Evolutionary conservation across 2,329 filamentous ascomycete genomes (phyloP), one percentile per base, ranked within the genome.

Genomic region (Aspergillus sp.): DNA sequence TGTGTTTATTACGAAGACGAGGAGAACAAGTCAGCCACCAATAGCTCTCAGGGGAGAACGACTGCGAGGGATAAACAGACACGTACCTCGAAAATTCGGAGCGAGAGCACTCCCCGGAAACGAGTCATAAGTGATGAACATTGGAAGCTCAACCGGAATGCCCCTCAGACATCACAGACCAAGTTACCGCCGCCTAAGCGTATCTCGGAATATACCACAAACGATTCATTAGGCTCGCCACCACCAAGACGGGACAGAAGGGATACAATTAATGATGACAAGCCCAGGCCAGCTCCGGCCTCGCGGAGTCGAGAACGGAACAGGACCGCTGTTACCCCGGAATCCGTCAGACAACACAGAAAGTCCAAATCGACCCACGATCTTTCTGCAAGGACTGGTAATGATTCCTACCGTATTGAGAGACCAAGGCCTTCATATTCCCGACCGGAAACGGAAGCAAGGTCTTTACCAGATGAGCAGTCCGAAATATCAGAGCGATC

Each of bases 111-210:
- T 41, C 91, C 91, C 13, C 90, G 88, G 71, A 96, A 95, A 76
- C 82, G 90, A 53, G 88, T 97, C 46, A 82, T 96, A 52, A 96
- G 90, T 65, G 91, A 97, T 70, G 86, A 87, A 47, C 88, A 95
- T 70, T 97, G 91, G 65, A 79, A 77, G 52, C 77, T 75, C 50
- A 78, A 75, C 51, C 76, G 74, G 49, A 76, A 66, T 48, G 68
- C 76, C 7, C 65, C 74, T 0, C 73, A 69, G 50, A 58, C 62
- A 15, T 64, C 61, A 33, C 49, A 67, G 37, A 62, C 68, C 5
- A 72, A 74, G 63, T 45, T 67, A 62, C 58, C 66, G 59, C 54
- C 58, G 12, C 65, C 62, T 19, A 76, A 73, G 55, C 67, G 74
- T 46, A 69, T 74, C 10, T 71, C 63, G 23, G 54, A 67, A 44